phyloP scores from a whole-genome alignment of 2,329 filamentous ascomycete species.

The Colletotrichum euphorbiae region DNA sequence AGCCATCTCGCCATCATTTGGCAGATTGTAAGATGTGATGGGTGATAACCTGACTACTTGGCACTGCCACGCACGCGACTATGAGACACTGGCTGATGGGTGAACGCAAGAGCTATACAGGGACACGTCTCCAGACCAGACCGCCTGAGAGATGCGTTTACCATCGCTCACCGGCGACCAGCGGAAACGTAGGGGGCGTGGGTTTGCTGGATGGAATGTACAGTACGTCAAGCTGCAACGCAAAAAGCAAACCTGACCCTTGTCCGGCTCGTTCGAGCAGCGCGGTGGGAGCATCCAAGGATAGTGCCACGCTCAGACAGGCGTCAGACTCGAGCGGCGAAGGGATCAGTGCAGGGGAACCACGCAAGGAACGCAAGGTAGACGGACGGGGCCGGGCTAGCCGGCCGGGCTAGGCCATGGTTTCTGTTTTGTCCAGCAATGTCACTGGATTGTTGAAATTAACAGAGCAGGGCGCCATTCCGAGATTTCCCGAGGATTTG shows the following conservation, averaged over 20 bases:
- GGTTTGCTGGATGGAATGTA: conserved; percentile 1
- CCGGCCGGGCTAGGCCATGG: conserved; percentile 26
- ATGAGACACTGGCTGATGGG: conserved; percentile 25
- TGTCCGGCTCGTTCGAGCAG: conserved; percentile 27
- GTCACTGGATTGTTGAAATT: conserved; percentile 14
- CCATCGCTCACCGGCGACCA: conserved; percentile 28
- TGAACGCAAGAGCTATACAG: background rate
- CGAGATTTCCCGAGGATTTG: conserved; percentile 29
- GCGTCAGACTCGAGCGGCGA: conserved; percentile 25
- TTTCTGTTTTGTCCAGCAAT: background rate
- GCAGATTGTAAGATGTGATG: conserved; percentile 31
- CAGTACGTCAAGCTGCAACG: conserved; percentile 28
- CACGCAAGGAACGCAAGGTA: conserved; percentile 23
- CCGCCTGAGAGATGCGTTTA: background rate
- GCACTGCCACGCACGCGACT: conserved; percentile 17
- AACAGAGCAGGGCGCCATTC: conserved; percentile 2
- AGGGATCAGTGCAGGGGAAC: conserved; percentile 31
- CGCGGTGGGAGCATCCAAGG: conserved; percentile 32
- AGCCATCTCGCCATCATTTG: conserved; percentile 33
- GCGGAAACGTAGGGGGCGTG: conserved; percentile 22
- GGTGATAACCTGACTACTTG: conserved; percentile 32
- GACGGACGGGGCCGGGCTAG: conserved; percentile 28
- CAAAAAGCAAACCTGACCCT: conserved; percentile 13
- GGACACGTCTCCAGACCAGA: conserved; percentile 17
- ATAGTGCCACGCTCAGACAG: conserved; percentile 33